phyloP scores from a whole-genome alignment of 2,329 filamentous ascomycete genomes.

The Talaromyces sp. region DNA sequence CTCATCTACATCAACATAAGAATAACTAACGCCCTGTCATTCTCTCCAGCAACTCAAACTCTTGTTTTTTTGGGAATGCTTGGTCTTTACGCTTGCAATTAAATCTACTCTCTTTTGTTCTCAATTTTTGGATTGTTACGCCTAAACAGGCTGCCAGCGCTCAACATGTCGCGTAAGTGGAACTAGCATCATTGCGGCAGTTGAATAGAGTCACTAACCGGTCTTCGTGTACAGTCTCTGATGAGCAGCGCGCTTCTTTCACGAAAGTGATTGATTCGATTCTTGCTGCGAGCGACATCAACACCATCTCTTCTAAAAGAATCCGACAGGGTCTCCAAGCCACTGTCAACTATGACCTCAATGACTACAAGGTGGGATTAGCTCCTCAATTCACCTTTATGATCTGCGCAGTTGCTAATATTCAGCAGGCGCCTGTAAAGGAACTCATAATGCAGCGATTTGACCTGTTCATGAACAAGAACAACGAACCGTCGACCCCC shows the following conservation, averaged over 20 bases:
- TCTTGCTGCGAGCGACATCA: conserved; percentile 57
- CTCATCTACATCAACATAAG: conserved; percentile 6
- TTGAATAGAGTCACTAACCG: conserved; percentile 15
- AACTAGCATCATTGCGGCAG: background rate
- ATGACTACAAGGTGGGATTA: conserved; percentile 60
- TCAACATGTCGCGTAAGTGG: conserved; percentile 38
- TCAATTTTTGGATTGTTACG: background rate
- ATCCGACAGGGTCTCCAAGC: conserved; percentile 60
- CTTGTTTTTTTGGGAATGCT: background rate
- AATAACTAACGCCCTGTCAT: background rate
- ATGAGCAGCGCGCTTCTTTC: conserved; percentile 50
- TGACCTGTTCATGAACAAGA: conserved; percentile 58
- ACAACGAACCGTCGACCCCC: conserved; percentile 33
- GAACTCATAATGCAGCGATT: conserved; percentile 70
- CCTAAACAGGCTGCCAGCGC: conserved; percentile 9
- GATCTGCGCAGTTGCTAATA: conserved; percentile 11
- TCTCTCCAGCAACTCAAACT: background rate
- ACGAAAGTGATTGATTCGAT: conserved; percentile 61
- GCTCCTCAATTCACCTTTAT: conserved; percentile 15
- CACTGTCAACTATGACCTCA: conserved; percentile 58
- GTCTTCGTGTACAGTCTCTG: conserved; percentile 40
- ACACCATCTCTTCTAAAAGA: conserved; percentile 62
- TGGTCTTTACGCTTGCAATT: background rate
- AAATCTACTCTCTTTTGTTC: background rate
- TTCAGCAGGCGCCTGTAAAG: conserved; percentile 62